Evolutionary conservation across 306 rosid species (phyloP).

Genomic region (Ziziphus jujuba): DNA sequence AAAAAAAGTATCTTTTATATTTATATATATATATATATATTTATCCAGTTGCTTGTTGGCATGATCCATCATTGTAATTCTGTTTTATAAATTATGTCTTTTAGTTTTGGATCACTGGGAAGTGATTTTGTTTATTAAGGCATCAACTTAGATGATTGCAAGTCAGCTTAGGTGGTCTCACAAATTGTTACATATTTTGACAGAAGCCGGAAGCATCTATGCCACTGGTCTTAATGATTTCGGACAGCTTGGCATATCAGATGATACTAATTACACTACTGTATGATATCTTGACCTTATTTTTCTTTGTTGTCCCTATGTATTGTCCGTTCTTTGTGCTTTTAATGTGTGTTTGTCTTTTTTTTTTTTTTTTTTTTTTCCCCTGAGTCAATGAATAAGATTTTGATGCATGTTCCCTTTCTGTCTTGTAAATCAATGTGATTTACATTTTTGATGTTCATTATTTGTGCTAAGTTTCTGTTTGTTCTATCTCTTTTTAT

Average conservation of each 20-base stretch:
- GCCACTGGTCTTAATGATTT: slow-evolving; percentile 92
- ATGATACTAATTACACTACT: slow-evolving; percentile 40
- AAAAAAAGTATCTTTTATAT: too few species aligned
- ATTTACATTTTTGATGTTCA: background rate
- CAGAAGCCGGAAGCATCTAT: slow-evolving; percentile 69
- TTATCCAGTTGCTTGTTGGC: too few species aligned
- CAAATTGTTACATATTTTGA: slow-evolving; percentile 46
- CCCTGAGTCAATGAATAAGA: too few species aligned
- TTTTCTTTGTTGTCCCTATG: background rate
- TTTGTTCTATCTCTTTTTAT: background rate
- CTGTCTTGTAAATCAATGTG: too few species aligned
- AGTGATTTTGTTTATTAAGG: slow-evolving; percentile 23
- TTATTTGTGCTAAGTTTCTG: background rate
- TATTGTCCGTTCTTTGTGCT: background rate
- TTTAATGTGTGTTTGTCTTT: background rate
- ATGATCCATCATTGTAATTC: background rate
- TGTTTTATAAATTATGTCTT: background rate
- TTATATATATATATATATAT: too few species aligned
- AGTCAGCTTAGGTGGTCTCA: slow-evolving; percentile 41
- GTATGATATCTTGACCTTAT: slow-evolving; percentile 42
- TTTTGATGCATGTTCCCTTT: too few species aligned
- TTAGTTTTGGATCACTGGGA: background rate
- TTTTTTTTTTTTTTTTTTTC: too few species aligned
- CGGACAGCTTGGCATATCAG: slow-evolving; percentile 77
- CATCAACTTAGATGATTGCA: slow-evolving; percentile 36